A percentile compares a stretch with the other conserved stretches of the same genome.
These are phyloP conservation scores for Ophiocytium majus DNA, from an alignment of 352 stramenopile species.

Conservation along the genomic window DNA sequence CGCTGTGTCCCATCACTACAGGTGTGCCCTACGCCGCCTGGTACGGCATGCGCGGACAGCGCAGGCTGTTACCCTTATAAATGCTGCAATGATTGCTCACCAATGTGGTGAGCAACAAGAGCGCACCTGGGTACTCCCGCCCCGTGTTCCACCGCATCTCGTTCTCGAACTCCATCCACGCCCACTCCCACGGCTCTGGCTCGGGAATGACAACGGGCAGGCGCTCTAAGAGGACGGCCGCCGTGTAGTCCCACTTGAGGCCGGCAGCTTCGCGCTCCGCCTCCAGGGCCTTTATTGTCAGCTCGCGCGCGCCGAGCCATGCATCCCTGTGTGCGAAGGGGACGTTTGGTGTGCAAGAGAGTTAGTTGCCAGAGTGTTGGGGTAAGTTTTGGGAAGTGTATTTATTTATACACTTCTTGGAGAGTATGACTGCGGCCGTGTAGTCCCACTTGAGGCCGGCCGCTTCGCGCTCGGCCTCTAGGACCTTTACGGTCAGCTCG, in stretches of 20 bases:
- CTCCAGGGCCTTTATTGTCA: not conserved
- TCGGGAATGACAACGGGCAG: not conserved
- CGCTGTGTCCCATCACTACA: too few relatives aligned
- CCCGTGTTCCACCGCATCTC: not conserved
- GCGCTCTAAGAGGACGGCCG: not conserved
- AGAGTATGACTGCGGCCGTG: not conserved
- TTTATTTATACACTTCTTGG: too few relatives aligned
- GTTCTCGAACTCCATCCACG: slow-evolving; percentile 17
- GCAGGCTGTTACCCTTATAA: too few relatives aligned
- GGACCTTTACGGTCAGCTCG: not conserved
- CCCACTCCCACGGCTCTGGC: not conserved
- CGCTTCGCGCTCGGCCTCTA: not conserved
- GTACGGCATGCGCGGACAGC: too few relatives aligned
- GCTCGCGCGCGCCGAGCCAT: not conserved
- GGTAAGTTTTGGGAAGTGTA: too few relatives aligned
- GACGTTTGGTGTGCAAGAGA: too few relatives aligned
- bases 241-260: not conserved
- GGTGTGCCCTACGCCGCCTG: too few relatives aligned
- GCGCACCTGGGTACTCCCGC: not conserved
- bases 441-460: not conserved
- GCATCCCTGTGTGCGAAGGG: too few relatives aligned
- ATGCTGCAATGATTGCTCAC: too few relatives aligned
- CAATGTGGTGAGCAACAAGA: too few relatives aligned
- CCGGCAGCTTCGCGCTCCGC: not conserved
- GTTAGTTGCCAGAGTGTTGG: too few relatives aligned